Base-by-base conservation (phyloP, 495 filamentous ascomycete genomes). In the Parmelia sp. region DNA sequence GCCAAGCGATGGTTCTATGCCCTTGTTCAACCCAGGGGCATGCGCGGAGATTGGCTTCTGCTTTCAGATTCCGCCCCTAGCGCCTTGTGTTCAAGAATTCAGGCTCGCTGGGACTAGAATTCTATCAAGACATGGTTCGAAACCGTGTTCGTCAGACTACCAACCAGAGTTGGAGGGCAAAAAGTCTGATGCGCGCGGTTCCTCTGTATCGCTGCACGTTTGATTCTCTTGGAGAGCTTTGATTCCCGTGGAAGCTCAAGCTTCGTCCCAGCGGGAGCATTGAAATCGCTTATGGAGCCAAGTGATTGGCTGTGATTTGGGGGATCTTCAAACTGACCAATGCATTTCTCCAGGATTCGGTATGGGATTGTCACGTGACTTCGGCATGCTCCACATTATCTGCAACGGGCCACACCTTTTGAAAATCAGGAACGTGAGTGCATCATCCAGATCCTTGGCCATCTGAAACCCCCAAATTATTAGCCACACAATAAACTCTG, bases 401-500 rank as follows among this genome's bases (percentile, higher is more conserved):
- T 55, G 51, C 51, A 55, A 8, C 29, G 29, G 15, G 5, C 51
- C 51, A 55, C 51, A 55, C 51, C 29, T 33, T 17, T 21, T 15
- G n/a, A 33, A 33, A 55, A 55, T 55, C 51, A 55, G 51, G 51
- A 55, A 31, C 51, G 21, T 55, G 15, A 55, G 5, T 33, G 27
- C 51, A 33, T 33, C 51, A 5, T 33, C 51, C 29, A 31, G 51
- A 55, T 55, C 51, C 51, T 55, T 55, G n/a, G 51, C 51, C 51
- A 31, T 55, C 51, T 55, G 51, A 55, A 55, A 55, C 51, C 51
- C 51, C 51, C 51, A 55, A 53, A 6, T 31, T 19, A n/a, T 55
- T 29, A 55, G 51, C 51, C 51, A 55, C 29, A 33, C 10, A 31
- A 31, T 31, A 21, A 1, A 55, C 2, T 55, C 47, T 55, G 51